Percentiles rank a stretch among this genome's conserved stretches.
phyloP scores from a whole-genome alignment of 331 rosid genomes.

The Telfairia occidentalis region DNA sequence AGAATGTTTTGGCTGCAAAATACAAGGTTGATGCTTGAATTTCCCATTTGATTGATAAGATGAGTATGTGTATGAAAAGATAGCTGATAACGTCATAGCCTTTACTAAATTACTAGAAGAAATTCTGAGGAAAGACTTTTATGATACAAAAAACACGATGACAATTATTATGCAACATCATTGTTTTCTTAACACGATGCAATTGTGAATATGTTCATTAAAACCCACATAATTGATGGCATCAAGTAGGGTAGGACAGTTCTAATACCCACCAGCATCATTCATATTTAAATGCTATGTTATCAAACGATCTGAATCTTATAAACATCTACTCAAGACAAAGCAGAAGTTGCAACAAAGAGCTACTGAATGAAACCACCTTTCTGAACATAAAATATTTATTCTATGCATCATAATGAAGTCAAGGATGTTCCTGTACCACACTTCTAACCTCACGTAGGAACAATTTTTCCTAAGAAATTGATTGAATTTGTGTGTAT shows the following conservation, averaged over 20 bases:
- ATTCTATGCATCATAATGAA: not conserved
- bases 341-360: not conserved
- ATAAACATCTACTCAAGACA: not conserved
- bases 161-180: not conserved
- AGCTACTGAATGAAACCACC: not conserved
- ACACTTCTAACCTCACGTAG: not conserved
- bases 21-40: constrained; percentile 56
- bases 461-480: not conserved
- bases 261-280: not conserved
- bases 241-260: not conserved
- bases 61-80: not conserved
- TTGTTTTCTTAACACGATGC: not conserved
- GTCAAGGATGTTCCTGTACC: not conserved
- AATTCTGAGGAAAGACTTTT: not conserved
- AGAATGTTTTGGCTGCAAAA: constrained; percentile 81
- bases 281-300: not conserved
- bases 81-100: not conserved
- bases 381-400: not conserved
- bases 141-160: not conserved
- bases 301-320: no score
- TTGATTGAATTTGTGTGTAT: not conserved
- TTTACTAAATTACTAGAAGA: not conserved
- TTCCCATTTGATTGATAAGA: not conserved
- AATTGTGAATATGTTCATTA: not conserved
- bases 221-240: not conserved